These are phyloP conservation scores for Millerozyma acaciae DNA, from an alignment of 805 yeast species.

Conservation along the genomic window DNA sequence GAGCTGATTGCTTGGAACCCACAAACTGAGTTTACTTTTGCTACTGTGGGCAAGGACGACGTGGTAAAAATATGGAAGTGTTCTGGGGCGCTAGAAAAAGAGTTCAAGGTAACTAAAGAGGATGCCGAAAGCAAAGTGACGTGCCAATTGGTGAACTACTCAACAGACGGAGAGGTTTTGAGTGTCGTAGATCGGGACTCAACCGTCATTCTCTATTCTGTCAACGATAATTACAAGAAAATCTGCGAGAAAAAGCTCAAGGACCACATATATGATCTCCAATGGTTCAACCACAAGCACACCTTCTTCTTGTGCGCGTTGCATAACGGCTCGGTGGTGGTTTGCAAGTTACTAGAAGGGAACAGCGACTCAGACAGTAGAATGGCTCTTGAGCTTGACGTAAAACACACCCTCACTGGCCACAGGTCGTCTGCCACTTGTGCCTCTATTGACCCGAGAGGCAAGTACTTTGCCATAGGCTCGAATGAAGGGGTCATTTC, in stretches of 20 bases:
- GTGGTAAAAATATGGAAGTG: conserved; percentile 46
- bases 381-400: conserved; percentile 1
- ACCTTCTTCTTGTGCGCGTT: conserved; percentile 35
- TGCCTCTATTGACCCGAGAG: conserved; percentile 50
- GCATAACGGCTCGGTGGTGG: conserved; percentile 41
- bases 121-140: conserved; percentile 7
- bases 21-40: conserved; percentile 39
- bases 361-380: not conserved
- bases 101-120: conserved; percentile 23
- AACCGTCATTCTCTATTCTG: conserved; percentile 32
- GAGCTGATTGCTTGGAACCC: conserved; percentile 50
- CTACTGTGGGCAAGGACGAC: conserved; percentile 47
- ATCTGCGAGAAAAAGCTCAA: conserved; percentile 19
- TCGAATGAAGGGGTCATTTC: conserved; percentile 55
- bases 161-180: conserved; percentile 45
- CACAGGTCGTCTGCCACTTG: conserved; percentile 51
- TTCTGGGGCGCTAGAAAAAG: conserved; percentile 28
- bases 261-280: conserved; percentile 36
- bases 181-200: conserved; percentile 41
- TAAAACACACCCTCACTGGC: conserved; percentile 23
- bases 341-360: conserved; percentile 15
- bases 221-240: conserved; percentile 23
- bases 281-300: conserved; percentile 45
- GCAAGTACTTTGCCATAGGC: conserved; percentile 48
- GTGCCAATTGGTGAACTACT: conserved; percentile 30